Conservation (phyloP, 1,139 yeast species). For the Pichia sp. region DNA sequence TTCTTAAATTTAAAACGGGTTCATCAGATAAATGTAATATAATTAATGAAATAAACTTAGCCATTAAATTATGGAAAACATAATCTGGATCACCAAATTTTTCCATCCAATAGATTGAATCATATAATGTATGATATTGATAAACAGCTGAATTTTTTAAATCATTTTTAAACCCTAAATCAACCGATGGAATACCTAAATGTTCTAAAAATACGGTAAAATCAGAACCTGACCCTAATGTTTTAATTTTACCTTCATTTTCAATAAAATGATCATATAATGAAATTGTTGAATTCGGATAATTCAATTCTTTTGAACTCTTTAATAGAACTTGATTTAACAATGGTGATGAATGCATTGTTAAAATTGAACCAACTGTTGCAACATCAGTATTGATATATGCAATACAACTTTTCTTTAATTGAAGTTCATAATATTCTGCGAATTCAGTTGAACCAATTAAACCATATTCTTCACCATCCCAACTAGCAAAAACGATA, state of each 20-base stretch:
- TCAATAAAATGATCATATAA: constrained; percentile 55
- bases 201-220: constrained; percentile 63
- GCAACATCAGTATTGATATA: constrained; percentile 63
- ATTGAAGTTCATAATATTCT: constrained; percentile 40
- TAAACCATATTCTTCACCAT: constrained; percentile 66
- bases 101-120: constrained; percentile 63
- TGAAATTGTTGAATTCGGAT: constrained; percentile 42
- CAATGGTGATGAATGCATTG: constrained; percentile 46
- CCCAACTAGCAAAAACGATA: constrained; percentile 61
- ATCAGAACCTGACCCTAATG: constrained; percentile 63
- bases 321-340: constrained; percentile 38
- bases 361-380: constrained; percentile 44
- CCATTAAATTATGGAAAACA: constrained; percentile 46
- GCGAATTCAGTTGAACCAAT: constrained; percentile 68
- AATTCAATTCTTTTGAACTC: constrained; percentile 36
- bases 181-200: constrained; percentile 59
- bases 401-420: constrained; percentile 43
- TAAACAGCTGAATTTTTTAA: constrained; percentile 42
- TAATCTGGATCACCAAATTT: constrained; percentile 54
- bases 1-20: constrained; percentile 37
- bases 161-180: constrained; percentile 42
- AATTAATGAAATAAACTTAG: constrained; percentile 46
- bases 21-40: constrained; percentile 42
- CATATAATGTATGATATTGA: constrained; percentile 67
- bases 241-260: constrained; percentile 31